A percentile compares a stretch with the other conserved stretches of the same genome.
These are phyloP conservation scores for Penicillium sp. DNA, from an alignment of 2,329 filamentous ascomycete species.

Conservation along the genomic window DNA sequence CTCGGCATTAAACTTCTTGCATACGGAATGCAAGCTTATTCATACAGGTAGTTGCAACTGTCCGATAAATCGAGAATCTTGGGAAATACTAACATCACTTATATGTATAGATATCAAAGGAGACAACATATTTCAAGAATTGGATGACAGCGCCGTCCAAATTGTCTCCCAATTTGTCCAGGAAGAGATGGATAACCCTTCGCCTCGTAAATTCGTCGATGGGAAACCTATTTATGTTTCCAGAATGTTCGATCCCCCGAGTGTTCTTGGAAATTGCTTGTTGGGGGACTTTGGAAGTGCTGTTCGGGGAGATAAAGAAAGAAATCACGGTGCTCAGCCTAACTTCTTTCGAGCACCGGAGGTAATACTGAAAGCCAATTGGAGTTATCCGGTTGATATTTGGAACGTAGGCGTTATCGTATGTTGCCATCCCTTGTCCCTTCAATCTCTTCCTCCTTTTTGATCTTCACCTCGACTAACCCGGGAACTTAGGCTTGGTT, in stretches of 20 bases:
- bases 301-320: conserved; percentile 37
- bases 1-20: conserved; percentile 5
- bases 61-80: background rate
- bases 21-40: conserved; percentile 35
- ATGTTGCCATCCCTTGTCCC: too few relatives aligned
- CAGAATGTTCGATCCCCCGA: background rate
- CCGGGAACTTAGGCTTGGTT: conserved; percentile 43
- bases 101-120: conserved; percentile 42
- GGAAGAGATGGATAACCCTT: conserved; percentile 35
- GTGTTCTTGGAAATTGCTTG: conserved; percentile 19
- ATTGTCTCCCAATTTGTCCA: conserved; percentile 36
- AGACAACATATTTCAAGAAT: conserved; percentile 42
- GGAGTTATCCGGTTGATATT: conserved; percentile 51
- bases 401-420: conserved; percentile 55
- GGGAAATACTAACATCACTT: background rate
- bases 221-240: background rate
- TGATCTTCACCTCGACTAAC: background rate
- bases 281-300: conserved; percentile 42
- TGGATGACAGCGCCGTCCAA: conserved; percentile 27
- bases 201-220: conserved; percentile 24
- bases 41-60: conserved; percentile 49
- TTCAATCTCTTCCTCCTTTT: background rate
- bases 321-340: conserved; percentile 46
- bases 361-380: conserved; percentile 48
- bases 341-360: conserved; percentile 36